Evolutionary conservation across 495 filamentous ascomycete genomes (phyloP), one percentile per base, ranked within the genome.

Genomic region (Extremus antarcticus): DNA sequence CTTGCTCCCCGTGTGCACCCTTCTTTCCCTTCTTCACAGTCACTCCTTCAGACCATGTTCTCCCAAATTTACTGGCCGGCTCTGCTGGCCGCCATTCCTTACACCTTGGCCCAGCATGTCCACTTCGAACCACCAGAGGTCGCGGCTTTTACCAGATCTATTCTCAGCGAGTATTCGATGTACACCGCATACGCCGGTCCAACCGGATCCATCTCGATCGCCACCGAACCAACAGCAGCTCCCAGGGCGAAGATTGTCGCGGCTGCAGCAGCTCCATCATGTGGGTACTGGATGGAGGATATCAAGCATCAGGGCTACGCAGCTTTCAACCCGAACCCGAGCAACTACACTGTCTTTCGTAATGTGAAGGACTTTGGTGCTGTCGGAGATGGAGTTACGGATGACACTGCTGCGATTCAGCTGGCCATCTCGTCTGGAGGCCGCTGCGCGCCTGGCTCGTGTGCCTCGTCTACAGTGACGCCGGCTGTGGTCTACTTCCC

Each of bases 401-500:
- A 79, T 47, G 76, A 80, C 51, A 76, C 74, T 7, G 54, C 65
- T 11, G 68, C 70, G 7, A 70, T 86, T 41, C 80, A 83, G 56
- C 59, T 68, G 3, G 68, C 68, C 23, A 66, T 71, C 25, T 60
- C 54, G 11, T 56, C 55, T 48, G 68, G 68, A 9, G 57, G 52
- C 3, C 46, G 68, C 19, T 69, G 68, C 41, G 60, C 56, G 10
- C 67, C 65, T 17, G 62, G 60, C 2, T 39, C 55, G n/a, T 69
- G 68, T 35, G 53, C 52, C 73, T 81, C 62, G 35, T 80, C 45
- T 24, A 74, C 43, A 51, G 40, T 45, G 15, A 75, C 55, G 68
- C 79, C 47, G 69, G 74, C 25, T 67, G 73, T 84, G 21, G 71
- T 77, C 1, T 86, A 75, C 62, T 80, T 87, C 58, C 81, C 82